phyloP scores from a whole-genome alignment of 805 yeast genomes.

The Ogataea ramenticola region DNA sequence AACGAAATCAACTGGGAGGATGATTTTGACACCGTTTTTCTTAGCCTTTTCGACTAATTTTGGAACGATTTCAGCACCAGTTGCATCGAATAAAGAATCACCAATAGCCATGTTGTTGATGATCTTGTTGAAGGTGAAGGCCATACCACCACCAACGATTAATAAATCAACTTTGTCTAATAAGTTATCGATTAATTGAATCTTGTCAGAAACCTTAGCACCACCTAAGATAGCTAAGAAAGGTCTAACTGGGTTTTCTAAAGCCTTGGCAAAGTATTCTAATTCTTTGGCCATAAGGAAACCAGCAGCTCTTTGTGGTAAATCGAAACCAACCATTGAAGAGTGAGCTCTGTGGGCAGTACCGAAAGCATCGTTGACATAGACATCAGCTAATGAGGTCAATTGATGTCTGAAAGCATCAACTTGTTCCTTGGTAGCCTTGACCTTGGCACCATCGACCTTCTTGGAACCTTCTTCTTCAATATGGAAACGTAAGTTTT shows the following conservation, averaged over 20 bases:
- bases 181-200: slow-evolving; percentile 94
- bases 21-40: slow-evolving; percentile 88
- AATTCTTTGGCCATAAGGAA: slow-evolving; percentile 98
- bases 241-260: slow-evolving; percentile 97
- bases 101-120: slow-evolving; percentile 82
- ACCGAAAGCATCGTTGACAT: slow-evolving; percentile 97
- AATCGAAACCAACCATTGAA: slow-evolving; percentile 96
- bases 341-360: slow-evolving; percentile 99
- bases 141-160: slow-evolving; percentile 99
- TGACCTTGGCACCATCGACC: slow-evolving; percentile 79
- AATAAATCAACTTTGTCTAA: slow-evolving; percentile 91
- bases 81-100: slow-evolving; percentile 85
- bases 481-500: slow-evolving; percentile 97
- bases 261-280: slow-evolving; percentile 94
- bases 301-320: slow-evolving; percentile 96
- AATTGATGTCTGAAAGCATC: slow-evolving; percentile 82
- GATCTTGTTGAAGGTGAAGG: slow-evolving; percentile 97
- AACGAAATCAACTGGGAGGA: slow-evolving; percentile 92
- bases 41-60: slow-evolving; percentile 92
- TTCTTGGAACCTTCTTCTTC: slow-evolving; percentile 96
- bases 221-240: slow-evolving; percentile 99
- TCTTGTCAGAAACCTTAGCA: slow-evolving; percentile 98
- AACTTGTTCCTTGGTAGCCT: slow-evolving; percentile 84
- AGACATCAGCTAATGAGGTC: slow-evolving; percentile 92
- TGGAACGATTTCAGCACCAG: slow-evolving; percentile 93